A percentile compares a stretch with the other conserved stretches of the same genome.
Evolutionary conservation across 176 grass and related monocot genomes (phyloP).

Genomic region (Chrysopogon serrulatus): DNA sequence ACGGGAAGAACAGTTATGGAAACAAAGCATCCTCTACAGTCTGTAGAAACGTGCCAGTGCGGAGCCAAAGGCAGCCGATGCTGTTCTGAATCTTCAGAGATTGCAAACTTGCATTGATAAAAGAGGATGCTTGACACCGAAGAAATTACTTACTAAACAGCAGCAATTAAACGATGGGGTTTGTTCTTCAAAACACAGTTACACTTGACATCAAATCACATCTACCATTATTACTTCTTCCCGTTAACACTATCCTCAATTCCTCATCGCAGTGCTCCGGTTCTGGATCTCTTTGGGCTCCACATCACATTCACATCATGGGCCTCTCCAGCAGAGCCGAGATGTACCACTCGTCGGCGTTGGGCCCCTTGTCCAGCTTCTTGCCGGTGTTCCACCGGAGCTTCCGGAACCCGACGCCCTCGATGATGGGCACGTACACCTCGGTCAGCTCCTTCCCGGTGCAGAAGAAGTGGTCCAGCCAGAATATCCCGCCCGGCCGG

Average conservation of each 20-base stretch:
- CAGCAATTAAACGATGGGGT: background rate
- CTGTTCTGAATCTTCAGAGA: background rate
- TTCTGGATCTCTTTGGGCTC: background rate
- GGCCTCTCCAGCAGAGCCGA: conserved; percentile 53
- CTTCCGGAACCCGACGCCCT: conserved; percentile 40
- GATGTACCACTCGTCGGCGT: conserved; percentile 53
- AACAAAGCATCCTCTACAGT: too few relatives aligned
- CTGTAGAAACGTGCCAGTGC: background rate
- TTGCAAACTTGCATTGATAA: background rate
- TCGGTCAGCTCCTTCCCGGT: conserved; percentile 23
- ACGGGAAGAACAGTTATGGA: conserved; percentile 44
- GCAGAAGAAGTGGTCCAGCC: conserved; percentile 54
- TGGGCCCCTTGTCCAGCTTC: conserved; percentile 42
- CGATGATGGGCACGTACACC: conserved; percentile 29
- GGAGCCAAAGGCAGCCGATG: background rate
- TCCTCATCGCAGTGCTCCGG: background rate
- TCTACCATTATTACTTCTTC: background rate
- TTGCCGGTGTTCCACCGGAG: conserved; percentile 44
- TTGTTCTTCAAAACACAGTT: background rate
- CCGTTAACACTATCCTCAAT: background rate
- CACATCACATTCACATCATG: conserved; percentile 31
- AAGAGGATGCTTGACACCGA: background rate
- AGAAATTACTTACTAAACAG: background rate
- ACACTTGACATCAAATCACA: background rate
- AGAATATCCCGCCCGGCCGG: conserved; percentile 42